These are phyloP conservation scores for Epicoccum sorghinum DNA, from an alignment of 2,329 filamentous ascomycete genomes.

Conservation along the genomic window DNA sequence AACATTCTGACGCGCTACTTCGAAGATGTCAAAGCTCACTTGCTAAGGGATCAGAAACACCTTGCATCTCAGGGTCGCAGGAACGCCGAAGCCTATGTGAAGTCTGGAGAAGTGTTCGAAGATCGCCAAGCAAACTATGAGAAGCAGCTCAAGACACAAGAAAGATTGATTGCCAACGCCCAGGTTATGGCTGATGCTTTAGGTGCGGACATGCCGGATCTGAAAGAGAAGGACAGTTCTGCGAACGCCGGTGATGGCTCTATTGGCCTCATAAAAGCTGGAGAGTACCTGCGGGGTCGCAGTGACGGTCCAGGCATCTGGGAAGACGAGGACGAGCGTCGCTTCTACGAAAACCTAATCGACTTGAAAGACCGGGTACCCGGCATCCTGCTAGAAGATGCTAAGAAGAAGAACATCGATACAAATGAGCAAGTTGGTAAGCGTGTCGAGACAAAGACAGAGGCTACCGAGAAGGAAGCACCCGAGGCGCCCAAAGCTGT, in stretches of 20 bases:
- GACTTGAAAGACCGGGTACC: constrained; percentile 96
- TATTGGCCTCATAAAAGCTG: constrained; percentile 92
- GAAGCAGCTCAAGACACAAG: constrained; percentile 88
- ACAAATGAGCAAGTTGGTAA: constrained; percentile 82
- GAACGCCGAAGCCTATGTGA: constrained; percentile 97
- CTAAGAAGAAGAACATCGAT: constrained; percentile 90
- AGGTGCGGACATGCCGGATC: constrained; percentile 89
- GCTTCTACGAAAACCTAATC: constrained; percentile 96
- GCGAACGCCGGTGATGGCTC: constrained; percentile 71
- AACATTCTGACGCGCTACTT: constrained; percentile 88
- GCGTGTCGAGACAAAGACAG: constrained; percentile 62
- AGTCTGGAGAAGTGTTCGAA: constrained; percentile 97
- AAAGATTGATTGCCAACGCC: constrained; percentile 86
- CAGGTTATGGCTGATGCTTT: constrained; percentile 89
- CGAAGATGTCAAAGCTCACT: constrained; percentile 87
- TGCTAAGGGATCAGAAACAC: constrained; percentile 89
- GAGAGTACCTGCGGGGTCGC: constrained; percentile 89
- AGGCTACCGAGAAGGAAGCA: constrained; percentile 45
- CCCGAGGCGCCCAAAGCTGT: constrained; percentile 59
- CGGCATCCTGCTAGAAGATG: constrained; percentile 88
- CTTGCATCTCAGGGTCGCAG: constrained; percentile 85
- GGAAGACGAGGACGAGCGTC: constrained; percentile 97
- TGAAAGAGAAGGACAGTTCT: constrained; percentile 80
- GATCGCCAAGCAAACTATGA: constrained; percentile 96
- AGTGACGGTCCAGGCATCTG: constrained; percentile 93